These are phyloP conservation scores for Nigrograna mackinnonii DNA, from an alignment of 2,329 filamentous ascomycete genomes.

Conservation along the genomic window DNA sequence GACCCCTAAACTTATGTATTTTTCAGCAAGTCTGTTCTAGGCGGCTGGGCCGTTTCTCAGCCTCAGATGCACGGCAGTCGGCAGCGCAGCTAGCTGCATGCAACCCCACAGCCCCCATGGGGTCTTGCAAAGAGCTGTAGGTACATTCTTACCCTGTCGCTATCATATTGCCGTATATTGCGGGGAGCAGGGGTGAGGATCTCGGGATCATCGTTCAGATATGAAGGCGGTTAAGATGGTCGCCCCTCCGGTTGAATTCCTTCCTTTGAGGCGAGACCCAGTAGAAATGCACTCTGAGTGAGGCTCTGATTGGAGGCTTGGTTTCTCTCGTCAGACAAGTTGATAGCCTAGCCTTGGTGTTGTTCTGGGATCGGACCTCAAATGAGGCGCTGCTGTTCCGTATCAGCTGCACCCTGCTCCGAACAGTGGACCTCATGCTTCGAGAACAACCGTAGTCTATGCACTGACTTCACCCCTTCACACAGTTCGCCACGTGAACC, in stretches of 20 bases:
- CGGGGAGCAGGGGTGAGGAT: not conserved
- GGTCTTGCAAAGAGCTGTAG: not conserved
- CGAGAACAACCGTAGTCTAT: too few species aligned
- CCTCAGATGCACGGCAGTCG: conserved; percentile 2
- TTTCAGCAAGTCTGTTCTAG: conserved; percentile 20
- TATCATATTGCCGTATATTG: conserved; percentile 8
- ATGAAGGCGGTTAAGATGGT: not conserved
- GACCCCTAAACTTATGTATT: conserved; percentile 23
- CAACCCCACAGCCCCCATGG: too few species aligned
- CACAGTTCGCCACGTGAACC: too few species aligned
- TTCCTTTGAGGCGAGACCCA: not conserved
- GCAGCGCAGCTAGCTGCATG: not conserved
- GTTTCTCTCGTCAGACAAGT: not conserved
- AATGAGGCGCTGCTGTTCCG: not conserved
- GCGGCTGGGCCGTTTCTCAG: not conserved
- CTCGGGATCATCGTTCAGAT: not conserved
- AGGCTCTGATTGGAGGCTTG: not conserved
- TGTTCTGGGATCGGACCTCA: not conserved
- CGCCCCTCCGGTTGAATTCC: not conserved
- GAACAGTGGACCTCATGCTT: too few species aligned
- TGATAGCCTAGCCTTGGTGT: not conserved
- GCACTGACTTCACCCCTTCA: too few species aligned
- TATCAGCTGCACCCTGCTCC: not conserved
- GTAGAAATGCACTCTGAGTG: not conserved
- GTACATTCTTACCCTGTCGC: too few species aligned